These are phyloP conservation scores for Dysphania ambrosioides DNA, from an alignment of 148 eudicot genomes.

Conservation along the genomic window DNA sequence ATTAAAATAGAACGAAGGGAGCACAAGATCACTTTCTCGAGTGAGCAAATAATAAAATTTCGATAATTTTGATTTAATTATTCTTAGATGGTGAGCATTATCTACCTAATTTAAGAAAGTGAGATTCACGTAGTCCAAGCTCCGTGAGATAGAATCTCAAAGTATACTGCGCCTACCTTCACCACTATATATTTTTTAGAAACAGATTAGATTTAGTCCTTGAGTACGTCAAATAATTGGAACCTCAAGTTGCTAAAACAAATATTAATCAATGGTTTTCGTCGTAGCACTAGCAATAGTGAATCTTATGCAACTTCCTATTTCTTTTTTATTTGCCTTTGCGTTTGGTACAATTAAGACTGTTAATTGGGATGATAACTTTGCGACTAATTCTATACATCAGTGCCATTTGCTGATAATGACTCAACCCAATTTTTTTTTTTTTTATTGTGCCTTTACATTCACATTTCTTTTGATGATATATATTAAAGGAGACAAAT, in stretches of 20 bases:
- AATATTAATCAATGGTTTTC: slow-evolving; percentile 3
- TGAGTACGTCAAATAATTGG: slow-evolving; percentile 11
- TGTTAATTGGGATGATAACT: too few relatives aligned
- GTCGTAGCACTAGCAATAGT: slow-evolving; percentile 7
- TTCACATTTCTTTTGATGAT: too few relatives aligned
- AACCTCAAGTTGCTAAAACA: slow-evolving; percentile 4
- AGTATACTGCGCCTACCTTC: neutral
- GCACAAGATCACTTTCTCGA: too few relatives aligned
- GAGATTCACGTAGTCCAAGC: slow-evolving; percentile 8
- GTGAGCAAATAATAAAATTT: too few relatives aligned
- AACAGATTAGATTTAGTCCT: too few relatives aligned
- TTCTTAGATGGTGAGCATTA: too few relatives aligned
- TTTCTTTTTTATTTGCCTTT: neutral
- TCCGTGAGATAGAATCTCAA: slow-evolving; percentile 5
- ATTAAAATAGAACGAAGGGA: too few relatives aligned
- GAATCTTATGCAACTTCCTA: neutral
- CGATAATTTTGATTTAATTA: too few relatives aligned
- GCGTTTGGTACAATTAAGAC: slow-evolving; percentile 13
- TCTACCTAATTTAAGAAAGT: neutral
- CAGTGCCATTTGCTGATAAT: neutral
- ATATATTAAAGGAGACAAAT: too few relatives aligned
- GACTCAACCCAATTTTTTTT: neutral
- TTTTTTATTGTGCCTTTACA: neutral
- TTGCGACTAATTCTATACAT: neutral
- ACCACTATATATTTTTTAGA: too few relatives aligned